These are phyloP conservation scores for Sugiyamaella valdiviana DNA, from an alignment of 805 yeast genomes.

Conservation along the genomic window DNA sequence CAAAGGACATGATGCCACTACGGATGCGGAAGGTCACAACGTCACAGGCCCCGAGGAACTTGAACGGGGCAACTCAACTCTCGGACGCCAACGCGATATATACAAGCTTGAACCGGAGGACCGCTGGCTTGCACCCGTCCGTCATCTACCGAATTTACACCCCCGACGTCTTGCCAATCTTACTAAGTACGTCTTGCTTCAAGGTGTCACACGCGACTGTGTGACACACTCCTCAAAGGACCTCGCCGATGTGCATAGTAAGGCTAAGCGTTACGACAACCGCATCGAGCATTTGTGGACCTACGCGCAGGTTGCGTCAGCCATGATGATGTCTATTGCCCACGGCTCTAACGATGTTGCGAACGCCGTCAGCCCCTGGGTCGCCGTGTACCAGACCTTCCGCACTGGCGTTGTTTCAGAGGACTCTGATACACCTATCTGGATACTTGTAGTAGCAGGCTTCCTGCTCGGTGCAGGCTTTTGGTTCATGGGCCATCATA, in stretches of 20 bases:
- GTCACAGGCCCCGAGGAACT: background rate
- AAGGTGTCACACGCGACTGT: conserved; percentile 56
- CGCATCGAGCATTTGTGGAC: conserved; percentile 64
- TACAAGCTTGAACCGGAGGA: background rate
- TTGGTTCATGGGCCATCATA: conserved; percentile 61
- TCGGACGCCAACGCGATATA: too few species aligned
- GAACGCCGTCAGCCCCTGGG: conserved; percentile 66
- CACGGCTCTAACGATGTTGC: conserved; percentile 79
- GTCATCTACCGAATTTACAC: conserved; percentile 17
- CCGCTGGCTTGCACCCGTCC: background rate
- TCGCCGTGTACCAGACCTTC: conserved; percentile 45
- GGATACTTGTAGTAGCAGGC: conserved; percentile 67
- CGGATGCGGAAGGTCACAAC: background rate
- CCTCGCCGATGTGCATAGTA: conserved; percentile 45
- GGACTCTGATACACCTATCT: conserved; percentile 58
- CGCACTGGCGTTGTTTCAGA: conserved; percentile 30
- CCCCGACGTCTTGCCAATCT: conserved; percentile 46
- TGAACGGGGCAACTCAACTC: too few species aligned
- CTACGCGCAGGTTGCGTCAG: conserved; percentile 63
- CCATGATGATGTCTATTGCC: conserved; percentile 74
- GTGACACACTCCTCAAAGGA: conserved; percentile 41
- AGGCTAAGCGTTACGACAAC: conserved; percentile 63
- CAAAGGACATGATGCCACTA: background rate
- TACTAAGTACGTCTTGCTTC: conserved; percentile 43
- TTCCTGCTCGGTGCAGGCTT: conserved; percentile 59